Percentiles rank a stretch among this genome's conserved stretches.
Evolutionary conservation across 345 rosid species (phyloP).

Genomic region (Arabidopsis suecica): DNA sequence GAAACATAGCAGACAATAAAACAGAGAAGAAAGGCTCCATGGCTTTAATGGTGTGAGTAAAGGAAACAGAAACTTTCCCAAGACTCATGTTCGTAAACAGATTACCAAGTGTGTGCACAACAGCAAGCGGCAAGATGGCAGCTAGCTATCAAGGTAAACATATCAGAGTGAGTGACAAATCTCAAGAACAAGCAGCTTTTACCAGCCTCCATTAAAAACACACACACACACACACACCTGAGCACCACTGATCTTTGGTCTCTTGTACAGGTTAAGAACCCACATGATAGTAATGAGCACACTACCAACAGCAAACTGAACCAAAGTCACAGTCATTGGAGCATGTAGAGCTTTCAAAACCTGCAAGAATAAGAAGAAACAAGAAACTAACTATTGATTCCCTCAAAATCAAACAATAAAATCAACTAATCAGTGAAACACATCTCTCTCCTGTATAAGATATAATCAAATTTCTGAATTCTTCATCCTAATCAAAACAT

Average conservation of each 20-base stretch:
- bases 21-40: slow-evolving; percentile 99
- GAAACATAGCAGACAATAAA: slow-evolving; percentile 89
- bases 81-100: slow-evolving; percentile 98
- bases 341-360: slow-evolving; percentile 80
- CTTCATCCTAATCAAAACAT: slow-evolving; percentile 9
- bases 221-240: slow-evolving; percentile 51
- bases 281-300: slow-evolving; percentile 76
- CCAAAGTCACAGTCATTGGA: slow-evolving; percentile 72
- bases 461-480: slow-evolving; percentile 2
- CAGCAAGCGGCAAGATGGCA: slow-evolving; percentile 84
- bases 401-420: not conserved
- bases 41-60: slow-evolving; percentile 98
- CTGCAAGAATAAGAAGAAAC: slow-evolving; percentile 49
- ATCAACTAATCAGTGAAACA: not conserved
- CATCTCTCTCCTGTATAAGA: not conserved
- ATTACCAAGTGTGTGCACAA: slow-evolving; percentile 87
- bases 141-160: slow-evolving; percentile 61
- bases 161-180: slow-evolving; percentile 28
- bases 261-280: slow-evolving; percentile 78
- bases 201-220: not conserved
- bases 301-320: slow-evolving; percentile 88
- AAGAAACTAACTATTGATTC: not conserved
- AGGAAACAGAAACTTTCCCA: slow-evolving; percentile 98
- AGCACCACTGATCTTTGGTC: slow-evolving; percentile 69
- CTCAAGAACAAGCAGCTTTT: slow-evolving; percentile 8